Evolutionary conservation across 805 yeast genomes (phyloP), one percentile per base, ranked within the genome.

Genomic region (Pichia cabralensis): DNA sequence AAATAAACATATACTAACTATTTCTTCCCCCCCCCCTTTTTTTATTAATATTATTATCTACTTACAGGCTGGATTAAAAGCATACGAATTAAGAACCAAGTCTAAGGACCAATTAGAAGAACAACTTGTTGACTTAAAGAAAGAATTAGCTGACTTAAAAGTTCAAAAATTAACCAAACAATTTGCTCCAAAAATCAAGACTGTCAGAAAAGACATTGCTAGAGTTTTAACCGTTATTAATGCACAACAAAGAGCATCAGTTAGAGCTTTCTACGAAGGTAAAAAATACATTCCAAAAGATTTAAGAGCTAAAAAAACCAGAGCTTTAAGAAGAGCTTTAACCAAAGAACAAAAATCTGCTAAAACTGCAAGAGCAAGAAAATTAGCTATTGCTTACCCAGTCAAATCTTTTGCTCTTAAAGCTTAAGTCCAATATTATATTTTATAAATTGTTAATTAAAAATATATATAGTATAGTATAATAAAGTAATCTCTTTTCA

Each of bases 241-340:
- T 88, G 77, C 80, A 60, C 84, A 81, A 75, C 95, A 86, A 73
- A 86, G 98, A 74, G 86, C 80, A 53, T 77, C 80, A 56, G 95
- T 85, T 64, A 84, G 84, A 71, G 92, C 80, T 63, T 80, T 83
- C 76, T 88, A 88, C 89, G 76, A 76, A 54, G 92, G 86, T 67
- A 80, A 83, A 80, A 88, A 85, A 73, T 82, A 77, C 80, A 74
- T 76, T 67, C 97, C 98, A 76, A 88, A 89, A 76, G 96, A 88
- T 67, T 78, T 92, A 73, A 89, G 97, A 76, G 95, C 86, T 58
- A 92, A 92, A 89, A 84, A 92, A 82, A 92, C 99, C 71, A 89
- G 97, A 80, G 97, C 98, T 68, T 71, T 89, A 71, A 89, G 98
- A 83, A 83, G 97, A 78, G 76, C 79, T 64, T 76, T 92, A 64